Percentiles rank a stretch among this genome's conserved stretches.
Conservation (phyloP, 2,329 filamentous ascomycete species). For the Metarhizium rileyi region DNA sequence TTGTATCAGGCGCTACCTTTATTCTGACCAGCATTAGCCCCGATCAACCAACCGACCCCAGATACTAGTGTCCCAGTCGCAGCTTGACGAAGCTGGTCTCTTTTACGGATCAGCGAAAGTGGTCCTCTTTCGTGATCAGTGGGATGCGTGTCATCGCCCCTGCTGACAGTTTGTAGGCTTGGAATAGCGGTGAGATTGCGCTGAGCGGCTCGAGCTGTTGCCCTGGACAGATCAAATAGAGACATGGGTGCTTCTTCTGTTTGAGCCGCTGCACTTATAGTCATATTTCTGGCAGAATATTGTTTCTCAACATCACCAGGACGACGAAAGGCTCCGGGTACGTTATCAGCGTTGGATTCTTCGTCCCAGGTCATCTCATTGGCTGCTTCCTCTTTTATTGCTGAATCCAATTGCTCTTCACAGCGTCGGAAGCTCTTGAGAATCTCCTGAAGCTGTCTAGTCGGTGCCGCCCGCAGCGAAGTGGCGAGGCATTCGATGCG, state of each 20-base stretch:
- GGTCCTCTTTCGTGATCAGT: conserved; percentile 17
- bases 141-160: conserved; percentile 5
- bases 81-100: conserved; percentile 60
- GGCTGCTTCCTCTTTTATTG: conserved; percentile 56
- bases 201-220: conserved; percentile 49
- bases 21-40: conserved; percentile 32
- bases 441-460: conserved; percentile 61
- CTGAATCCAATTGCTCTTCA: conserved; percentile 64
- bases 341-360: conserved; percentile 46
- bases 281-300: conserved; percentile 22
- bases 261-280: conserved; percentile 24
- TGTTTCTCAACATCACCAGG: conserved; percentile 13
- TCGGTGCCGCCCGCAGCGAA: conserved; percentile 64
- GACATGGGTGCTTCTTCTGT: conserved; percentile 53
- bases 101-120: conserved; percentile 47
- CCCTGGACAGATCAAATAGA: conserved; percentile 53
- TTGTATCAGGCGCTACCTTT: background rate
- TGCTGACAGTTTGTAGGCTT: conserved; percentile 30
- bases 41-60: conserved; percentile 58
- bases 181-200: conserved; percentile 48
- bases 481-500: conserved; percentile 71
- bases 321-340: conserved; percentile 44
- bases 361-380: conserved; percentile 64
- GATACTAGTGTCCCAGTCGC: conserved; percentile 58
- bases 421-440: conserved; percentile 66